A percentile compares a stretch with the other conserved stretches of the same genome.
Evolutionary conservation across 768 basidiomycete genomes (phyloP).

Genomic region (Termitomyces sp.): DNA sequence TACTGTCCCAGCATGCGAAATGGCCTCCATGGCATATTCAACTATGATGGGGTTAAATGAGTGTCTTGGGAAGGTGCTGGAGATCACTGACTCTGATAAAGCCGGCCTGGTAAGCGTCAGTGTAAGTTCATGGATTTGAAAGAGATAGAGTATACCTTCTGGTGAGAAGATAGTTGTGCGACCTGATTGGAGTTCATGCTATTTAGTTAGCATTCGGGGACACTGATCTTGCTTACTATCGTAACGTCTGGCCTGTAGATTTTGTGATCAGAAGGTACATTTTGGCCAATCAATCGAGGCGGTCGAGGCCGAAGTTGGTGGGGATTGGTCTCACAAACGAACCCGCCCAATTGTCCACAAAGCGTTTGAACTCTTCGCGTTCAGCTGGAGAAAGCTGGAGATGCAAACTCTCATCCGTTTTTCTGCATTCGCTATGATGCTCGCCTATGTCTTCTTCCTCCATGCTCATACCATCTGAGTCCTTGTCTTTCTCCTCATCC

Average conservation of each 20-base stretch:
- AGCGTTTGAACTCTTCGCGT: neutral
- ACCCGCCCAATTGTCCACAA: constrained; percentile 1
- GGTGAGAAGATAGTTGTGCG: constrained; percentile 99
- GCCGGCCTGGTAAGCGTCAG: constrained; percentile 61
- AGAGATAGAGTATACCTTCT: constrained; percentile 59
- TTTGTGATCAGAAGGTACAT: constrained; percentile 1
- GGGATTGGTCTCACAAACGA: neutral
- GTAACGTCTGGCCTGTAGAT: constrained; percentile 80
- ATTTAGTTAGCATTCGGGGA: constrained; percentile 10
- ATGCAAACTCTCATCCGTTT: neutral
- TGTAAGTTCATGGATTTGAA: constrained; percentile 8
- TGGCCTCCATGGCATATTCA: constrained; percentile 99
- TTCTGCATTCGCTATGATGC: neutral
- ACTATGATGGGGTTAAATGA: constrained; percentile 44
- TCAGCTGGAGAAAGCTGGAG: neutral
- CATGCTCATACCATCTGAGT: neutral
- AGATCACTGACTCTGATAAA: constrained; percentile 84
- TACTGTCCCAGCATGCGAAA: constrained; percentile 93
- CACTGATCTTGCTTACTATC: constrained; percentile 64
- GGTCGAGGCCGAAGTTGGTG: neutral
- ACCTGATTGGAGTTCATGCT: constrained; percentile 42
- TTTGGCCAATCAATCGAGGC: neutral
- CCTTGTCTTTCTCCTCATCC: neutral
- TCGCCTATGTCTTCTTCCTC: neutral
- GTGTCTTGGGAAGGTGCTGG: constrained; percentile 18